phyloP scores from a whole-genome alignment of 805 yeast genomes.

The Ogataea neopini region DNA sequence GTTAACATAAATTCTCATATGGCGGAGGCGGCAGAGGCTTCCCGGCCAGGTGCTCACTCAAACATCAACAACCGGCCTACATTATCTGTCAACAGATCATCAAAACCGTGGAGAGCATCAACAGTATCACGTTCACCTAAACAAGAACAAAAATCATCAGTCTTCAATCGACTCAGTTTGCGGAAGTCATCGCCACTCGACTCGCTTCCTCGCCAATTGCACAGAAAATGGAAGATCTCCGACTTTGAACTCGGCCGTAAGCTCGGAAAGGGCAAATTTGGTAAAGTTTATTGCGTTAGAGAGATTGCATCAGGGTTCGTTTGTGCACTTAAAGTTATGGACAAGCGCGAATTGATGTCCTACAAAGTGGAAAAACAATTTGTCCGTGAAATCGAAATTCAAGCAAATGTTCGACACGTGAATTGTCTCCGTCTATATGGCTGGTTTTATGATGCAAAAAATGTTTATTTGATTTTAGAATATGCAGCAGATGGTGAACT shows the following conservation, averaged over 20 bases:
- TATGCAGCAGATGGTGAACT: slow-evolving; percentile 86
- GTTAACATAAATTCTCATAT: no score
- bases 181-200: slow-evolving; percentile 20
- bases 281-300: slow-evolving; percentile 85
- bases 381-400: slow-evolving; percentile 89
- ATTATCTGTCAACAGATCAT: background rate
- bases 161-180: slow-evolving; percentile 24
- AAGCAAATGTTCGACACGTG: slow-evolving; percentile 73
- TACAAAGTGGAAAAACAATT: slow-evolving; percentile 83
- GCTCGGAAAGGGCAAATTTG: slow-evolving; percentile 92
- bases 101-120: background rate
- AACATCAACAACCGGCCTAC: background rate
- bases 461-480: slow-evolving; percentile 84
- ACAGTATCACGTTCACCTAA: background rate
- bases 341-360: slow-evolving; percentile 71
- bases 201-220: slow-evolving; percentile 12
- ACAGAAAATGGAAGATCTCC: slow-evolving; percentile 28
- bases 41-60: background rate
- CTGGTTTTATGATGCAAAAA: slow-evolving; percentile 76
- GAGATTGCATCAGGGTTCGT: slow-evolving; percentile 75
- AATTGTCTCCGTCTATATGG: slow-evolving; percentile 82
- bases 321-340: slow-evolving; percentile 91
- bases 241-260: slow-evolving; percentile 88
- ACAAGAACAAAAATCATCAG: slow-evolving; percentile 11
- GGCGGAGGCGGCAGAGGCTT: background rate